Conservation (phyloP, 331 rosid genomes). For the Rosa hybrid region DNA sequence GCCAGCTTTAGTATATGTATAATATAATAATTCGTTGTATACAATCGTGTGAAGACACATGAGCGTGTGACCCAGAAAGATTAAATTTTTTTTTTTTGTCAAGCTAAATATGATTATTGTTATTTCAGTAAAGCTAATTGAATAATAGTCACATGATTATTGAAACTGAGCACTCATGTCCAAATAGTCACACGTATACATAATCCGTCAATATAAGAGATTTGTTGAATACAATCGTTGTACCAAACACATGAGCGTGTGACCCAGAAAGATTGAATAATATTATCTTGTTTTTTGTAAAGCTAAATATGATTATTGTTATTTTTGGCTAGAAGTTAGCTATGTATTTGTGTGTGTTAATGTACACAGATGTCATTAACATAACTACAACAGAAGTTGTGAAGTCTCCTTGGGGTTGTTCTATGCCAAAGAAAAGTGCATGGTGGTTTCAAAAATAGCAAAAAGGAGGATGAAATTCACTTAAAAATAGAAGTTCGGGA, state of each 20-base stretch:
- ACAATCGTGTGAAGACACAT: no score
- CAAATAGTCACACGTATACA: no score
- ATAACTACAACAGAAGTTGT: neutral
- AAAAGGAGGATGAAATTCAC: neutral
- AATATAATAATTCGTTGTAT: no score
- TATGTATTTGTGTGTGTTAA: neutral
- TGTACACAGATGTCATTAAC: neutral
- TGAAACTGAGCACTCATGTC: no score
- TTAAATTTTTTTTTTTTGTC: no score
- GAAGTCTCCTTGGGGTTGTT: neutral
- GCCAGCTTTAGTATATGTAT: no score
- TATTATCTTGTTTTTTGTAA: neutral
- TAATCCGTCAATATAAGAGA: no score
- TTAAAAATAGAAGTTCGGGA: constrained; percentile 35
- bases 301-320: neutral
- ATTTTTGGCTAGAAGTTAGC: neutral
- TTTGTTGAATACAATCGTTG: no score
- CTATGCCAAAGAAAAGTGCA: neutral
- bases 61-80: no score
- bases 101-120: no score
- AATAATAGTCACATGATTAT: no score
- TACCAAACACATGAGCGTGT: neutral
- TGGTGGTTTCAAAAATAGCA: constrained; percentile 10
- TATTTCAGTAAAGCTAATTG: no score
- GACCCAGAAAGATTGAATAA: neutral